phyloP scores from a whole-genome alignment of 345 rosid species.

The Alliaria petiolata region DNA sequence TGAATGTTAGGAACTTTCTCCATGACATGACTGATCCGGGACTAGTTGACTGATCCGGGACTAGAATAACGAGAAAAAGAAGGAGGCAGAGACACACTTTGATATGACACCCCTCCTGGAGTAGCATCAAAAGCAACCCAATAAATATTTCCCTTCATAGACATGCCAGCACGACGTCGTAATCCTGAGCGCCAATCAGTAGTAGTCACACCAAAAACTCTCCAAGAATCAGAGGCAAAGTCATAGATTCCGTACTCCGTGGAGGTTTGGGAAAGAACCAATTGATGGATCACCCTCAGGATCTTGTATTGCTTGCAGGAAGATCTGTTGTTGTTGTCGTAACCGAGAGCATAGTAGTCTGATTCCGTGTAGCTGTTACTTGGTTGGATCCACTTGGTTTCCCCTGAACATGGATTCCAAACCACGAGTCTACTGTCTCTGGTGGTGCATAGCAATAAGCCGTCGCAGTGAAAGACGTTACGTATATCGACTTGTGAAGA shows the following conservation, averaged over 20 bases:
- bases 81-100: not conserved
- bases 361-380: not conserved
- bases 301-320: not conserved
- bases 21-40: not conserved
- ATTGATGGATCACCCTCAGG: no score
- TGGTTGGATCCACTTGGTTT: not conserved
- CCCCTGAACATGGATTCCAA: not conserved
- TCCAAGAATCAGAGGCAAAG: not conserved
- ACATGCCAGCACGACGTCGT: not conserved
- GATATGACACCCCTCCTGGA: not conserved
- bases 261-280: no score
- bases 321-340: not conserved
- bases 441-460: not conserved
- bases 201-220: not conserved
- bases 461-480: not conserved
- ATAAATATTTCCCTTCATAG: not conserved
- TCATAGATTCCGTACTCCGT: not conserved
- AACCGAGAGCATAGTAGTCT: not conserved
- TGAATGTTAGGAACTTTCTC: not conserved
- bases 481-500: not conserved
- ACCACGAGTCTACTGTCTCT: not conserved
- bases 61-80: not conserved
- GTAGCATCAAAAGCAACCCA: not conserved
- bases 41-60: not conserved
- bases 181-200: not conserved